Evolutionary conservation across 352 stramenopile genomes (phyloP), one percentile per base, ranked within the genome.

Genomic region (Hyaloperonospora arabidopsidis): DNA sequence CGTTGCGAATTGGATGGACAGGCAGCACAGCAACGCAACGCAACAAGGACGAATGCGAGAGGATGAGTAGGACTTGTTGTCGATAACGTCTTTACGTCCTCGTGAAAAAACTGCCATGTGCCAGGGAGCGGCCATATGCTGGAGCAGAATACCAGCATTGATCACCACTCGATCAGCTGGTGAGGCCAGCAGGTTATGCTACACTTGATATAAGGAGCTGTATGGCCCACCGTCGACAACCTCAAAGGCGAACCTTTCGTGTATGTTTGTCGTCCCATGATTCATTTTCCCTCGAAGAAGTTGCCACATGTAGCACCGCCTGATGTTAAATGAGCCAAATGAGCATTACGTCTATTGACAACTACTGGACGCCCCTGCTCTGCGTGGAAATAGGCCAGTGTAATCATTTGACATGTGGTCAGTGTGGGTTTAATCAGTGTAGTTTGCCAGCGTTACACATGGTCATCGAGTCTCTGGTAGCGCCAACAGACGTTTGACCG

Each of bases 31-130:
- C 11, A 14, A 29, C n/a, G 44, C 57, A 54, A 62, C n/a, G 44
- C 57, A 54, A 62, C 19, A 32, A 55, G 5, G 34, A 58, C 44
- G 43, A 64, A 65, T 57, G 41, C 32, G 49, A 70, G 62, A 59
- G 35, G 38, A 61, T 65, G 54, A 65, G 60, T 67, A 56, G 25
- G 4, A 8, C 25, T 32, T 8, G 4, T 32, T 32, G 4, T 32
- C 25, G 25, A 32, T 32, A 32, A 4, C 25, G 25, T 32, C 25
- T 32, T 32, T 4, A 32, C 25, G 25, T 32, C 25, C 8, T 32
- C 4, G 8, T 4, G 8, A 32, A 32, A 39, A 39, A 17, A 17
- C 34, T 14, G 34, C 11, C 34, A 10, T 39, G 5, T 39, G 34
- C 34, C 14, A 17, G 4, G 5, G 34, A 15, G 11, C 34, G 5